These are phyloP conservation scores for Rhizophora apiculata DNA, from an alignment of 345 rosid genomes.

Conservation along the genomic window DNA sequence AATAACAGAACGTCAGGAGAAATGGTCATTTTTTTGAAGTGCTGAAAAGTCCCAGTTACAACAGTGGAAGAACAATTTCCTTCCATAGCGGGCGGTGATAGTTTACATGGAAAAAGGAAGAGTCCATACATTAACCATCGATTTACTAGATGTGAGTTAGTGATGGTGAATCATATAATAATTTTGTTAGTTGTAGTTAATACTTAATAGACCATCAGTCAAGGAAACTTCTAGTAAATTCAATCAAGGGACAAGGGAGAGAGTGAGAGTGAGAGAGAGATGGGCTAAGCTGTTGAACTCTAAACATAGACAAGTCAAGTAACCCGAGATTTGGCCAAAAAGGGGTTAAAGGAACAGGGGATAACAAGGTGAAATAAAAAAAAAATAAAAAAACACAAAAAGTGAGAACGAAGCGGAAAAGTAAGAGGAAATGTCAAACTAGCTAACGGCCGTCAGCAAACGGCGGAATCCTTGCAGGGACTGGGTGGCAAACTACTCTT, in stretches of 20 bases:
- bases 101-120: too few species aligned
- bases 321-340: not conserved
- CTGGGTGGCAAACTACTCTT: constrained; percentile 78
- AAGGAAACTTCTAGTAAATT: constrained; percentile 2
- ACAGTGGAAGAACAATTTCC: not conserved
- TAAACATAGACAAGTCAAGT: not conserved
- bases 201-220: not conserved
- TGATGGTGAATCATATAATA: not conserved
- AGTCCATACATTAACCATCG: not conserved
- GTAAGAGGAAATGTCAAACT: not conserved
- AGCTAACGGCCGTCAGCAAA: constrained; percentile 60
- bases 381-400: not conserved
- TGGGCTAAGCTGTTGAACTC: not conserved
- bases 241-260: not conserved
- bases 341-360: too few species aligned
- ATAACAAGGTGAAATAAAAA: not conserved
- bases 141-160: too few species aligned
- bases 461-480: constrained; percentile 77
- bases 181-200: not conserved
- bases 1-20: too few species aligned
- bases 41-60: not conserved
- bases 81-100: not conserved
- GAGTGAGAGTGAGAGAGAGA: not conserved
- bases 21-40: too few species aligned
- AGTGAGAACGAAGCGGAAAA: not conserved